Evolutionary conservation across 352 stramenopile genomes (phyloP).

Genomic region (Globisporangium yorkense): DNA sequence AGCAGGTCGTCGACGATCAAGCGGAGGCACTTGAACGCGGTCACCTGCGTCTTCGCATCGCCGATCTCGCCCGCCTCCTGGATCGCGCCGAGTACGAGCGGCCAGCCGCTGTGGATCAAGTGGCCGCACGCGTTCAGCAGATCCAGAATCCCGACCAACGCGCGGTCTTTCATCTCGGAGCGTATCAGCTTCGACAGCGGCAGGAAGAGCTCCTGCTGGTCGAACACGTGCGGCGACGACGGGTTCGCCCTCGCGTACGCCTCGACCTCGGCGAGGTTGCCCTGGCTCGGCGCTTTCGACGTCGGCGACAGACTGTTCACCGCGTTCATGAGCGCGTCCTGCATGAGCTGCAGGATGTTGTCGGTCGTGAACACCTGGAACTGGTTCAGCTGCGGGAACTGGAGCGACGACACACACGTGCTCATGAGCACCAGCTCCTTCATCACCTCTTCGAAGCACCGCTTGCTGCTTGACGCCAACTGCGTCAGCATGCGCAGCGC

Average conservation of each 20-base stretch:
- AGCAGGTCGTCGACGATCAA: constrained; percentile 97
- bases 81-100: constrained; percentile 57
- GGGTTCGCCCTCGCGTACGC: constrained; percentile 25
- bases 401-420: constrained; percentile 36
- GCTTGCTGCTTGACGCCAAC: constrained; percentile 60
- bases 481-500: constrained; percentile 78
- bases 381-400: constrained; percentile 55
- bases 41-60: constrained; percentile 73
- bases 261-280: constrained; percentile 42
- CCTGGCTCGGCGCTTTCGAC: constrained; percentile 30
- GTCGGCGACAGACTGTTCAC: constrained; percentile 58
- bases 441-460: constrained; percentile 73
- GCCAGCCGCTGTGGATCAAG: constrained; percentile 65
- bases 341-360: constrained; percentile 74
- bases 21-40: constrained; percentile 94
- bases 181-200: constrained; percentile 51
- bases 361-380: constrained; percentile 80
- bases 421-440: constrained; percentile 68
- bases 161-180: constrained; percentile 75
- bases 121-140: constrained; percentile 74
- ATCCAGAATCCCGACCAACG: constrained; percentile 63
- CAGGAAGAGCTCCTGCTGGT: constrained; percentile 66
- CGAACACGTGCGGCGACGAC: constrained; percentile 40
- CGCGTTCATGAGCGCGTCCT: constrained; percentile 53
- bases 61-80: constrained; percentile 58